Evolutionary conservation across 208 protist genomes (phyloP).

Genomic region (Kentomonas sorsogonicus): DNA sequence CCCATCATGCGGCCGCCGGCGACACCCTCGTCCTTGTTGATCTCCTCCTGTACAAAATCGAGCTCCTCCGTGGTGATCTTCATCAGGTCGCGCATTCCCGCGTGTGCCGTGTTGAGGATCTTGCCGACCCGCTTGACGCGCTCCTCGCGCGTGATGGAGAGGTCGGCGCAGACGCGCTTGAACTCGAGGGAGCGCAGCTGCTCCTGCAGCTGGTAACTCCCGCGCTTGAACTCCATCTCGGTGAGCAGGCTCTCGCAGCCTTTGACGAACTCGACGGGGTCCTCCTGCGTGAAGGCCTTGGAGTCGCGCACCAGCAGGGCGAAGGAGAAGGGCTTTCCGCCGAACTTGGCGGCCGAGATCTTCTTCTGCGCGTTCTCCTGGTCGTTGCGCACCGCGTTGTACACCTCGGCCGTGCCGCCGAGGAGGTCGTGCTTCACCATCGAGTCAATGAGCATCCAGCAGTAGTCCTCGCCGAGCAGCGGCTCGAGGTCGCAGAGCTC

Average conservation of each 20-base stretch:
- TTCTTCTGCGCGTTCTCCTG: slow-evolving; percentile 63
- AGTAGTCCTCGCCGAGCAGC: slow-evolving; percentile 47
- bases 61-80: slow-evolving; percentile 76
- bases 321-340: slow-evolving; percentile 50
- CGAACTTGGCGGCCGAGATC: slow-evolving; percentile 38
- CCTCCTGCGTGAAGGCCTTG: slow-evolving; percentile 34
- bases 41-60: slow-evolving; percentile 62
- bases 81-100: slow-evolving; percentile 62
- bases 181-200: slow-evolving; percentile 63
- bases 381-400: slow-evolving; percentile 65
- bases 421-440: slow-evolving; percentile 68
- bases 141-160: slow-evolving; percentile 30
- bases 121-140: slow-evolving; percentile 40
- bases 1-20: slow-evolving; percentile 85
- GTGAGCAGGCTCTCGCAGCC: slow-evolving; percentile 44
- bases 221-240: slow-evolving; percentile 47
- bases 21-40: slow-evolving; percentile 57
- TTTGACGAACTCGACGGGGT: slow-evolving; percentile 43
- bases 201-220: slow-evolving; percentile 65
- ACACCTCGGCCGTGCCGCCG: slow-evolving; percentile 39
- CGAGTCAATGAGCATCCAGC: slow-evolving; percentile 66
- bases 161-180: slow-evolving; percentile 19
- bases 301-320: slow-evolving; percentile 58
- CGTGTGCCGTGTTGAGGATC: slow-evolving; percentile 66
- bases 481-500: slow-evolving; percentile 41